Percentiles rank a stretch among this genome's conserved stretches.
phyloP scores from a whole-genome alignment of 805 yeast species.

The Spathaspora passalidarum region DNA sequence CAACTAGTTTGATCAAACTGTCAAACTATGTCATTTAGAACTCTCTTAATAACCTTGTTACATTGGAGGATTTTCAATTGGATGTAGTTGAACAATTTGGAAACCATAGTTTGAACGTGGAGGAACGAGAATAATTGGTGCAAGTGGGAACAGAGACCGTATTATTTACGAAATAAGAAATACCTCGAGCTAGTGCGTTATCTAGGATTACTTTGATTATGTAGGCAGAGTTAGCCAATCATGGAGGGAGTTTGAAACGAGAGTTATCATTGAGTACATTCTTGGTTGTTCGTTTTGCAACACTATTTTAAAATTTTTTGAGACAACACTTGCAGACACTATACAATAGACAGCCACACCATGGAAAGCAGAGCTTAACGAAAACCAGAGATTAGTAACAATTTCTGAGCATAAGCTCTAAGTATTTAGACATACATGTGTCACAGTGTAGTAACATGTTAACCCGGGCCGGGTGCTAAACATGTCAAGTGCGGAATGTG shows the following conservation, averaged over 20 bases:
- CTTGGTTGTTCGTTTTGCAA: not conserved
- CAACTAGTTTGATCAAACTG: slow-evolving; percentile 1
- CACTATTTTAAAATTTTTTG: not conserved
- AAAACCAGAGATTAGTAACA: no score
- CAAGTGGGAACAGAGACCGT: not conserved
- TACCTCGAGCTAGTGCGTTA: not conserved
- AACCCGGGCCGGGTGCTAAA: no score
- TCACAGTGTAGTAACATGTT: no score
- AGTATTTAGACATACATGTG: no score
- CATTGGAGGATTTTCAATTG: slow-evolving; percentile 4
- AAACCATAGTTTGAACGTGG: not conserved
- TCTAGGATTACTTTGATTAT: not conserved
- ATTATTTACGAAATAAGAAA: not conserved
- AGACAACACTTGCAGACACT: no score
- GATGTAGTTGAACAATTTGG: slow-evolving; percentile 3
- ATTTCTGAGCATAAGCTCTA: no score
- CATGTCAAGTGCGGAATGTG: no score
- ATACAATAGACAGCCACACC: no score
- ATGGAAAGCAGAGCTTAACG: not conserved
- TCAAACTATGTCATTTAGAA: slow-evolving; percentile 2
- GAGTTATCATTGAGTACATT: not conserved
- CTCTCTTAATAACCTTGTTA: not conserved
- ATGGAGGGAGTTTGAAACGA: not conserved
- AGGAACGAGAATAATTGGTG: not conserved
- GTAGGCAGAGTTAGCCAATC: slow-evolving; percentile 1